Evolutionary conservation across 2,329 filamentous ascomycete genomes (phyloP).

Genomic region (Colletotrichum sp.): DNA sequence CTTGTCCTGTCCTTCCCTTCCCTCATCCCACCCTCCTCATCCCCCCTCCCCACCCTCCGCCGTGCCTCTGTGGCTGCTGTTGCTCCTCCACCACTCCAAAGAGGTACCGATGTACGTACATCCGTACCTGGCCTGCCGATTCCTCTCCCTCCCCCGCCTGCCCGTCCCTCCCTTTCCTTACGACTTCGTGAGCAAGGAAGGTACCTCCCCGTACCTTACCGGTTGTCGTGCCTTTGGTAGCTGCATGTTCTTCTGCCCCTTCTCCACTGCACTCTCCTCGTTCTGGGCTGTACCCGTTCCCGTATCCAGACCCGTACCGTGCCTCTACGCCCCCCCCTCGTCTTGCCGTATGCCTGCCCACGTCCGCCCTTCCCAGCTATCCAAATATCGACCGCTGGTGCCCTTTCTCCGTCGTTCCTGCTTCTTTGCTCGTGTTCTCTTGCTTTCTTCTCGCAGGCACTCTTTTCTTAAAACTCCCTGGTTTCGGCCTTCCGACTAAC

Average conservation of each 20-base stretch:
- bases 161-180: constrained; percentile 23
- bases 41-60: background rate
- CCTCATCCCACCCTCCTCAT: constrained; percentile 1
- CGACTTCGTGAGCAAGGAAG: background rate
- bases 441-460: constrained; percentile 7
- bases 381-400: constrained; percentile 22
- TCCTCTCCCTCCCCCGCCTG: constrained; percentile 24
- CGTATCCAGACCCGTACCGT: constrained; percentile 28
- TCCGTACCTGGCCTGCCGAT: background rate
- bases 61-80: background rate
- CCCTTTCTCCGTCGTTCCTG: constrained; percentile 28
- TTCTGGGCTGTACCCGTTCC: constrained; percentile 31
- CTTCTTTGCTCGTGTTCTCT: constrained; percentile 23
- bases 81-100: constrained; percentile 25
- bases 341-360: constrained; percentile 29
- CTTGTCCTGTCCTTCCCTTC: background rate
- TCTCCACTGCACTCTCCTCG: constrained; percentile 40
- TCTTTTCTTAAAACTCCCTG: background rate
- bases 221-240: constrained; percentile 23
- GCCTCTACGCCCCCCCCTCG: constrained; percentile 39
- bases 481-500: constrained; percentile 44
- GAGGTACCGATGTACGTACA: background rate
- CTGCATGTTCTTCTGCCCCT: constrained; percentile 51
- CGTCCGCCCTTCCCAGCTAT: constrained; percentile 20
- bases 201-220: background rate